A percentile compares a stretch with the other conserved stretches of the same genome.
Evolutionary conservation across 2,329 filamentous ascomycete species (phyloP).

Genomic region (Pseudogymnoascus sp.): DNA sequence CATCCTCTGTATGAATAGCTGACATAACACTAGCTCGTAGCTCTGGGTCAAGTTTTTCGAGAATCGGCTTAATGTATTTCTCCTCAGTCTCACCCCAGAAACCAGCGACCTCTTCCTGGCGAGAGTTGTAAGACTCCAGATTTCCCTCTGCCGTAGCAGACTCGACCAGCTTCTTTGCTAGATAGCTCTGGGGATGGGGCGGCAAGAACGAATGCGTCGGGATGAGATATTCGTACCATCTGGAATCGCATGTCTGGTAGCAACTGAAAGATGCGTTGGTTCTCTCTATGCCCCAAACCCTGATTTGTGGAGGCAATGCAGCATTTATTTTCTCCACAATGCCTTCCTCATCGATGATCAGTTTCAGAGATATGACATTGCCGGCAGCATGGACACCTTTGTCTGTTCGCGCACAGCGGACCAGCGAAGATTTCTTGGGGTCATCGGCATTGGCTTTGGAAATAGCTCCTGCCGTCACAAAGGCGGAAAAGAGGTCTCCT

Average conservation of each 20-base stretch:
- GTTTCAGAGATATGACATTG: slow-evolving; percentile 88
- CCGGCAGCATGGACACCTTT: slow-evolving; percentile 96
- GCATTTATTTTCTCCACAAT: slow-evolving; percentile 88
- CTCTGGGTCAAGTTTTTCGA: slow-evolving; percentile 53
- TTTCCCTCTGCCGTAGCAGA: slow-evolving; percentile 65
- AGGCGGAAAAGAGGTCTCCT: slow-evolving; percentile 85
- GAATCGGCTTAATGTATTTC: slow-evolving; percentile 64
- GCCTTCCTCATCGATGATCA: slow-evolving; percentile 87
- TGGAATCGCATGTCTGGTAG: slow-evolving; percentile 88
- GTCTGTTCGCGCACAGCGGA: slow-evolving; percentile 90
- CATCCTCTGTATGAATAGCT: slow-evolving; percentile 42
- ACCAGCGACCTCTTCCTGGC: slow-evolving; percentile 66
- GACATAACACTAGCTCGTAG: slow-evolving; percentile 54
- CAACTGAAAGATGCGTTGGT: slow-evolving; percentile 89
- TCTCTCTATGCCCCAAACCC: slow-evolving; percentile 86
- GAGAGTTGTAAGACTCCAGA: slow-evolving; percentile 55
- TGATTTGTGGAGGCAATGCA: slow-evolving; percentile 75
- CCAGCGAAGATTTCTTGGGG: slow-evolving; percentile 89
- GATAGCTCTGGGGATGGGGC: slow-evolving; percentile 77
- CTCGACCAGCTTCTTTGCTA: slow-evolving; percentile 77
- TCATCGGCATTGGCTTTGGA: slow-evolving; percentile 96
- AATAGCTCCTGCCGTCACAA: slow-evolving; percentile 84
- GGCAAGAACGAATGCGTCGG: slow-evolving; percentile 88
- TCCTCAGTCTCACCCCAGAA: slow-evolving; percentile 83
- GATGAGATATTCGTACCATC: slow-evolving; percentile 96